These are phyloP conservation scores for Leccinum incarnatum DNA, from an alignment of 768 basidiomycete species.

Conservation along the genomic window DNA sequence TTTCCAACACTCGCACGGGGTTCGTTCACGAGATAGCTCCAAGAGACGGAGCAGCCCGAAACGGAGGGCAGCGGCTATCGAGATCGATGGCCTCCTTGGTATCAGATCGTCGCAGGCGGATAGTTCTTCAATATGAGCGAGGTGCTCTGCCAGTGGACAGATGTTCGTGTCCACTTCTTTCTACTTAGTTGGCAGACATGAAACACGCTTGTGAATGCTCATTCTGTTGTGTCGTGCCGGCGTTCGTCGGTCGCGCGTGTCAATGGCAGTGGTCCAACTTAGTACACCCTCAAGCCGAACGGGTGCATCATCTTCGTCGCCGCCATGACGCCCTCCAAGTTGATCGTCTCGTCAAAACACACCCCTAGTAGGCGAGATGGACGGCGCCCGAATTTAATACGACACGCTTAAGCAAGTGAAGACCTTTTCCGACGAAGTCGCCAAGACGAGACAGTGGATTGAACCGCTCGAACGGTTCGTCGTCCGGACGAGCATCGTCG, in stretches of 20 bases:
- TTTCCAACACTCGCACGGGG: conserved; percentile 73
- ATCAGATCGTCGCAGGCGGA: conserved; percentile 79
- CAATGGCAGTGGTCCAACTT: conserved; percentile 56
- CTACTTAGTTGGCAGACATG: not conserved
- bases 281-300: conserved; percentile 90
- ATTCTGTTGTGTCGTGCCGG: not conserved
- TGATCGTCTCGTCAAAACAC: conserved; percentile 92
- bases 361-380: conserved; percentile 59
- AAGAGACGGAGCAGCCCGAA: conserved; percentile 10
- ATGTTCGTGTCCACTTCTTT: conserved; percentile 47
- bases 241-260: not conserved
- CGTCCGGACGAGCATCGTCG: conserved; percentile 69
- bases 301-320: conserved; percentile 97
- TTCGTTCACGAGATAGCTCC: conserved; percentile 65
- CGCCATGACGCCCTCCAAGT: conserved; percentile 67
- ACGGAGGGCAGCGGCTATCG: conserved; percentile 21
- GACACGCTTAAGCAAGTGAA: conserved; percentile 64
- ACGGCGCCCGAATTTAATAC: conserved; percentile 37
- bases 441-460: conserved; percentile 66
- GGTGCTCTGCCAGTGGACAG: conserved; percentile 73
- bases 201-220: not conserved
- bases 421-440: conserved; percentile 67
- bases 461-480: conserved; percentile 89
- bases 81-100: conserved; percentile 28
- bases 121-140: conserved; percentile 99